Evolutionary conservation across 192 early-diverging fungal species (phyloP), one percentile per base, ranked within the genome.

Genomic region (Entomortierella parvispora): DNA sequence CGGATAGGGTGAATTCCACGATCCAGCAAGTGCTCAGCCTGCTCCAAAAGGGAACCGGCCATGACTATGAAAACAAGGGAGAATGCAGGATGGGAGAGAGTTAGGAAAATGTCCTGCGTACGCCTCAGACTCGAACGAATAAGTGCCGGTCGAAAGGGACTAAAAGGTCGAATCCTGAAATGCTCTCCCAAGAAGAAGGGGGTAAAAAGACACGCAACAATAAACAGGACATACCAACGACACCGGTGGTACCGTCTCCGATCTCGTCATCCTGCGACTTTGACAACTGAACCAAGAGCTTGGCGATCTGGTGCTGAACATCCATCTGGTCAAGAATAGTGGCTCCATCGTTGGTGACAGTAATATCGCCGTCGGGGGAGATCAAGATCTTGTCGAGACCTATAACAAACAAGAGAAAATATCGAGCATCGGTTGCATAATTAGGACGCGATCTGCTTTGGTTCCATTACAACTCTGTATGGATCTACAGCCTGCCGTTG

Each of bases 191-290:
- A 62, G 55, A 44, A 55, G n/a, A 2, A 9, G 29, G 9, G 8
- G 8, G 17, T 4, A 15, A 57, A 54, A 47, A 45, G 40, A 11
- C 29, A 46, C 52, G 42, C 10, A 10, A 58, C 40, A 32, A 42
- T 48, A 6, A 28, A 5, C 28, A 15, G 37, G 32, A 86, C 83
- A 51, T 81, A 94, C 93, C 94, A 76, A 99, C 98, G 69, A 99
- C 96, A 83, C 98, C 96, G 22, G 98, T 99, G 34, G 98, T 99
- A 43, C 98, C 98, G 75, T 99, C 98, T 64, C 98, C 98, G 81
- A 99, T 99, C 84, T 99, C 98, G 68, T 99, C 96, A 82, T 99
- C 98, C 88, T 99, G 98, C 66, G 90, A 92, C 85, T 97, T 95
- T 57, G 96, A 97, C 58, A 99, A 85, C 83, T 98, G 94, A 20